Base-by-base conservation (phyloP, 352 stramenopile species). In the Achlya hypogyna region DNA sequence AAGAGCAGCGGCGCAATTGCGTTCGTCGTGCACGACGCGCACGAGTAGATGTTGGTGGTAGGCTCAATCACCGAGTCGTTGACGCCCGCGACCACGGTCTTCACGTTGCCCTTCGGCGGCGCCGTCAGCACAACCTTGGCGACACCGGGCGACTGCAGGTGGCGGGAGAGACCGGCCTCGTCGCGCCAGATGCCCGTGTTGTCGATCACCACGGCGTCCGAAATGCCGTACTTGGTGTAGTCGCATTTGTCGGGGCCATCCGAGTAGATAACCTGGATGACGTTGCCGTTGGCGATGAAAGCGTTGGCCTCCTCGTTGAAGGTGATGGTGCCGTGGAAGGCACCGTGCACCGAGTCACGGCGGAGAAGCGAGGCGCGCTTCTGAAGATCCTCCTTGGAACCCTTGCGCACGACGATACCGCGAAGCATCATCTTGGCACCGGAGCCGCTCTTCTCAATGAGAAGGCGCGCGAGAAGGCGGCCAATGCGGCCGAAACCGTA, bases 401-500 rank as follows among this genome's bases (percentile, higher is more conserved):
- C 86, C 58, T 89, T 88, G 53, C 88, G 85, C 56, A 93, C 84
- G 53, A 96, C 88, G 51, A 96, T 94, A 42, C 82, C 88, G 53
- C 86, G 87, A 45, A 96, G 78, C 80, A 92, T 91, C 67, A 95
- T 79, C 74, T 93, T 92, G 23, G 88, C 84, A 31, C 86, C 86
- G 0, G 84, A 77, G 1, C 82, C 87, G 73, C 84, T 91, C 73
- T 93, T 92, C 63, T 91, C 82, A 53, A 96, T 93, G 20, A 95
- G 75, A 51, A 94, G 64, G 16, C 81, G 75, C 62, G 81, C 83
- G 45, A 91, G 63, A 27, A 96, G 72, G 16, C 87, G 82, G 31
- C 87, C 87, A 38, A 96, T 96, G 35, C 87, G 86, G n/a, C 86
- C 87, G 53, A 95, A 95, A 20, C 87, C 87, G 58, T 96, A 93